These are phyloP conservation scores for Carex pumila DNA, from an alignment of 176 grass and related monocot species.

Conservation along the genomic window DNA sequence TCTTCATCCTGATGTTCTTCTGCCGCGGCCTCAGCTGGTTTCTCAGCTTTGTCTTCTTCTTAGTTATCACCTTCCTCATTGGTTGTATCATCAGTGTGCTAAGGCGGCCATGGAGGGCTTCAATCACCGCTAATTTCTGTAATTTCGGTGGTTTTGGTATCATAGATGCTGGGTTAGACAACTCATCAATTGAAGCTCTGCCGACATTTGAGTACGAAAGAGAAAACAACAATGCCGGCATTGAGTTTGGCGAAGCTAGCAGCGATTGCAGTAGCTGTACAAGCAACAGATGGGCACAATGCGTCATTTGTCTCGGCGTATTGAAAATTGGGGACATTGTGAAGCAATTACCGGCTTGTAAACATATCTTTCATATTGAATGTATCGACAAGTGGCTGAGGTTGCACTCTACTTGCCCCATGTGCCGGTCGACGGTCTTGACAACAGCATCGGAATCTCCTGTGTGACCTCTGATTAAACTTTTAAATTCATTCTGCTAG, in stretches of 20 bases:
- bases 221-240: neutral
- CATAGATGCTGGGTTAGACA: neutral
- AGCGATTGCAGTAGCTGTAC: neutral
- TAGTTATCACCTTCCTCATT: neutral
- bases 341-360: constrained; percentile 28
- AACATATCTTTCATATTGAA: constrained; percentile 35
- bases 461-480: neutral
- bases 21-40: neutral
- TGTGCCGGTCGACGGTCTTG: constrained; percentile 28
- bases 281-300: constrained; percentile 25
- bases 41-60: neutral
- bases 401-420: constrained; percentile 34
- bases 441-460: neutral
- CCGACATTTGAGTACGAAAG: neutral
- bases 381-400: constrained; percentile 46
- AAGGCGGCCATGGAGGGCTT: neutral
- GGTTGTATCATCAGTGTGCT: neutral
- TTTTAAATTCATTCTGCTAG: no score
- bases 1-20: neutral
- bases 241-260: neutral
- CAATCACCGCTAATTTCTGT: neutral
- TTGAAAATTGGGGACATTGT: constrained; percentile 21
- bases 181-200: neutral
- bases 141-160: neutral
- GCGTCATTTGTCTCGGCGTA: constrained; percentile 36